Evolutionary conservation across 495 filamentous ascomycete genomes (phyloP), one percentile per base, ranked within the genome.

Genomic region (Annulohypoxylon maeteangense): DNA sequence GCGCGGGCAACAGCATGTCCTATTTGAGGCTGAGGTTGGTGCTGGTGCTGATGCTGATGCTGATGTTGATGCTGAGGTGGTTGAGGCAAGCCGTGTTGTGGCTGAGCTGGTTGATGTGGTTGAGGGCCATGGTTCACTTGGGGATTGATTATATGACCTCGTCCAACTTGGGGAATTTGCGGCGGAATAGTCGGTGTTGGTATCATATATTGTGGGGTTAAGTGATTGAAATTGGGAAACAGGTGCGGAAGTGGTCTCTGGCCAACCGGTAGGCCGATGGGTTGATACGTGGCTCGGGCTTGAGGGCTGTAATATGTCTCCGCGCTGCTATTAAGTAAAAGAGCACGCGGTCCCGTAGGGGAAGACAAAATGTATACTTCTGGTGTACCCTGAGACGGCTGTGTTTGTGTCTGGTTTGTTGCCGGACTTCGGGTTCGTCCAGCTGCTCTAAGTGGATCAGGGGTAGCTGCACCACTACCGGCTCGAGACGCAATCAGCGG

Each of bases 331-430:
- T 77, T 86, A 68, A 90, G 78, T 7, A 91, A 74, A 7, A 91
- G 76, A 5, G 86, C 88, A 54, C 87, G 85, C 32, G 87, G 88
- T 4, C 89, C 89, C 16, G 75, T 78, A 1, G 89, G 88, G 1
- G 89, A 90, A 3, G 83, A 87, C 7, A 91, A 76, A 40, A 91
- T 82, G 72, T 90, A 91, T 4, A 89, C 84, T 61, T 86, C 81
- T 4, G 87, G 78, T 4, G 78, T 78, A 8, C 65, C 53, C 55
- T 74, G 72, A 11, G 68, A 44, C 3, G 67, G 27, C 16, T 74
- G 74, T n/a, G 59, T 22, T 18, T 68, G 62, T 23, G 59, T 7
- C 42, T 67, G 68, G 16, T 36, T 59, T 7, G 68, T 65, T 42
- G 55, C 36, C 31, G 54, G 50, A 67, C 27, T 74, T 25, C 63